Base-by-base conservation (phyloP, 805 yeast species). In the Ogataea thermomethanolica region DNA sequence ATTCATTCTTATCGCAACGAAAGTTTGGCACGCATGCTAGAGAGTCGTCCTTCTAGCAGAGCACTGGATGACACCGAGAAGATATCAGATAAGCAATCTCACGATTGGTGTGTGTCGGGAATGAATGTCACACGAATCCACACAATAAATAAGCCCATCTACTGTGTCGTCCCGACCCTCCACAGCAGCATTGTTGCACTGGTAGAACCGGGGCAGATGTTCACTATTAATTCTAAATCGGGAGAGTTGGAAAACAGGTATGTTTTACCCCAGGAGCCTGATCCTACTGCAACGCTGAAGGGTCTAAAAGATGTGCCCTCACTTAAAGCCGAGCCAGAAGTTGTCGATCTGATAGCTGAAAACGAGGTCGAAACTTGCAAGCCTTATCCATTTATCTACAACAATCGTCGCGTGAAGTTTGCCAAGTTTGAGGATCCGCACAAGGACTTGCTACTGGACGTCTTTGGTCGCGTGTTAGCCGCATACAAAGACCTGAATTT, bases 1-100 rank as follows among this genome's bases (percentile, higher is more conserved):
- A 58, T 82, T 13, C 88, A 81, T 51, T 78, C 81, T 72, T 81
- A 74, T 54, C 70, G 69, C 38, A 73, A 70, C 44, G 70, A 72
- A 54, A 50, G 46, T 12, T 33, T 53, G 45, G 23, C 50, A 27
- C 51, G 52, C n/a, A 35, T 22, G 31, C 29, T 31, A 14, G 28
- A 15, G 10, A 41, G 33, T 9, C 34, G 40, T 2, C 29, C 29
- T 4, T 25, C 42, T 1, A 38, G 37, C 22, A 34, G 35, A 3
- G 24, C 38, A 10, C n/a, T 29, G 15, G 28, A 21, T 10, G 29
- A 24, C 12, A 8, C 14, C 4, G 12, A n/a, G 15, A 9, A n/a
- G 24, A 7, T 27, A 4, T 12, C 11, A 23, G 11, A 15, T n/a
- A 15, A 11, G 3, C 33, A 17, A 11, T 31, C 2, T 17, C 20